Conservation (phyloP, 2,329 filamentous ascomycete species). For the Verruconis gallopava region DNA sequence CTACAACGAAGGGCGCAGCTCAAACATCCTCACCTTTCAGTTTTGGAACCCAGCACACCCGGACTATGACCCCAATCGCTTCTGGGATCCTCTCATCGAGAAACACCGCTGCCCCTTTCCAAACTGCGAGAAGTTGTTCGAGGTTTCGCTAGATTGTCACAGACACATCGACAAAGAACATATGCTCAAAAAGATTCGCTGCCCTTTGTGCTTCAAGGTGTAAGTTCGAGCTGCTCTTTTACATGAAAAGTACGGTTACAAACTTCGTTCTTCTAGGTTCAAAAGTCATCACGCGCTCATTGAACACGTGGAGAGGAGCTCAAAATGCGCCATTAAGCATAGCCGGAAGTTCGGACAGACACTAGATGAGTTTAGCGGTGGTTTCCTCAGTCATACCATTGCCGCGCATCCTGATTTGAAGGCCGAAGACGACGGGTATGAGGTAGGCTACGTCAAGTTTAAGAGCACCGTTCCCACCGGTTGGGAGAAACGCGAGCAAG, state of each 20-base stretch:
- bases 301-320: conserved; percentile 4
- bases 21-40: conserved; percentile 27
- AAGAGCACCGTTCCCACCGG: conserved; percentile 1
- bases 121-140: conserved; percentile 33
- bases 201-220: conserved; percentile 9
- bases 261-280: too few relatives aligned
- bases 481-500: neutral
- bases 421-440: conserved; percentile 3
- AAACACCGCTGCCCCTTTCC: conserved; percentile 42
- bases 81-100: conserved; percentile 30
- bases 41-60: conserved; percentile 38
- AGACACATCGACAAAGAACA: conserved; percentile 6
- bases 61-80: conserved; percentile 36
- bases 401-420: conserved; percentile 1
- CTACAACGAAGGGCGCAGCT: conserved; percentile 18
- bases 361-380: conserved; percentile 7
- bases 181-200: conserved; percentile 2
- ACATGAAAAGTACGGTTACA: too few relatives aligned
- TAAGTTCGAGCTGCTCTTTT: too few relatives aligned
- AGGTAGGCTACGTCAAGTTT: conserved; percentile 1
- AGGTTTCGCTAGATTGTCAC: conserved; percentile 16
- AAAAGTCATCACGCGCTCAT: conserved; percentile 6
- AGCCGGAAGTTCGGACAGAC: conserved; percentile 2
- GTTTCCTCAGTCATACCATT: neutral
- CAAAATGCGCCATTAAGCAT: neutral